Evolutionary conservation across 495 filamentous ascomycete genomes (phyloP).

Genomic region (Aspergillus wentii): DNA sequence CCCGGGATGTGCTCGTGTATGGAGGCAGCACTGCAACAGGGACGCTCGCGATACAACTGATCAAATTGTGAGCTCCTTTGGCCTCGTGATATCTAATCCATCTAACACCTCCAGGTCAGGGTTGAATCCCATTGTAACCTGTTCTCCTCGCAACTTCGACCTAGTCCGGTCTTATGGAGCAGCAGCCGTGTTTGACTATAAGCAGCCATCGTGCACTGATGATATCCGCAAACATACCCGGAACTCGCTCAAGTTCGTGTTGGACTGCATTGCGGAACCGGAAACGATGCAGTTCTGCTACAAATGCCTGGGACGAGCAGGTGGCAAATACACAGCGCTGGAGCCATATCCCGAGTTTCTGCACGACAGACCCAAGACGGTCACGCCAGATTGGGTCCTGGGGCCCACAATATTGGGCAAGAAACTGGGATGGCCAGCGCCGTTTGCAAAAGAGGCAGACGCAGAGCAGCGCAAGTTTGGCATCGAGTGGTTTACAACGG

Average conservation of each 20-base stretch:
- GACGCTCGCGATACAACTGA: slow-evolving; percentile 38
- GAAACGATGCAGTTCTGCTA: slow-evolving; percentile 35
- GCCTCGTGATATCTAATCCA: not conserved
- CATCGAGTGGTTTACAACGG: slow-evolving; percentile 3
- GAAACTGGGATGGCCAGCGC: slow-evolving; percentile 13
- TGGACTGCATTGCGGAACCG: slow-evolving; percentile 37
- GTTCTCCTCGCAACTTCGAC: slow-evolving; percentile 51
- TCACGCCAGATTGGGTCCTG: slow-evolving; percentile 26
- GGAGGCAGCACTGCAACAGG: slow-evolving; percentile 44
- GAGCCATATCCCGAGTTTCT: slow-evolving; percentile 27
- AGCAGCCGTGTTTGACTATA: slow-evolving; percentile 51
- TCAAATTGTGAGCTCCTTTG: slow-evolving; percentile 22
- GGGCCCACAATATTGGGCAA: slow-evolving; percentile 21
- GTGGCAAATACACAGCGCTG: slow-evolving; percentile 36
- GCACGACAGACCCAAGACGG: slow-evolving; percentile 13
- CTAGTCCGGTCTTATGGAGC: slow-evolving; percentile 50
- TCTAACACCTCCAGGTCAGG: slow-evolving; percentile 23
- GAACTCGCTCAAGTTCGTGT: slow-evolving; percentile 27
- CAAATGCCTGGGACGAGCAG: slow-evolving; percentile 31
- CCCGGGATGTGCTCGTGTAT: slow-evolving; percentile 31
- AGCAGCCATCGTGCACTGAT: slow-evolving; percentile 28
- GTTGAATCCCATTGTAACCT: slow-evolving; percentile 45
- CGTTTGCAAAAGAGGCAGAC: slow-evolving; percentile 17
- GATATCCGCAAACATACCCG: slow-evolving; percentile 37
- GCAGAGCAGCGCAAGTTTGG: slow-evolving; percentile 11